Conservation (phyloP, 2,329 filamentous ascomycete genomes). For the Scorias spongiosa region DNA sequence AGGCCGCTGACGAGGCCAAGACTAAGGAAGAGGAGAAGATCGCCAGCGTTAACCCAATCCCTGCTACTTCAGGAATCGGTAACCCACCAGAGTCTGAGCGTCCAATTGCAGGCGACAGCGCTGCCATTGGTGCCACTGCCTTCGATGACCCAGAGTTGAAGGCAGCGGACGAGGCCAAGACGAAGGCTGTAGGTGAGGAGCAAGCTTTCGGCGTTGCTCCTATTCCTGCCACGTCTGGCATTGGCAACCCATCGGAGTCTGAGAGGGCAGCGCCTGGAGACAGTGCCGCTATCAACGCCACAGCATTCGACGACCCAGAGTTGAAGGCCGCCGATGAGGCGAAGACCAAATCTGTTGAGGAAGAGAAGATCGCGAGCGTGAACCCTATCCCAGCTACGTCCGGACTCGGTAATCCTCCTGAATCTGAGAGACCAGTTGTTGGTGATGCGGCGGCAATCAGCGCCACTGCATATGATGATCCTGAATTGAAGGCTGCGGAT, state of each 20-base stretch:
- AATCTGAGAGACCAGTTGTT: constrained; percentile 13
- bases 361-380: constrained; percentile 48
- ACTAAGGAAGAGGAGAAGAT: neutral
- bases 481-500: constrained; percentile 54
- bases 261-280: neutral
- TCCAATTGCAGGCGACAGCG: constrained; percentile 25
- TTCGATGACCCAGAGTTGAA: constrained; percentile 51
- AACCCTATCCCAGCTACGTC: constrained; percentile 44
- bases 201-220: constrained; percentile 45
- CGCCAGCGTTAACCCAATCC: neutral
- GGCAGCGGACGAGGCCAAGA: constrained; percentile 4
- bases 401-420: constrained; percentile 51
- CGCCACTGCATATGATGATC: constrained; percentile 56
- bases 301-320: constrained; percentile 9
- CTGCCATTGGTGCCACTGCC: constrained; percentile 52
- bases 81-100: neutral
- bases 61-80: constrained; percentile 18
- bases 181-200: constrained; percentile 10
- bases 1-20: constrained; percentile 49
- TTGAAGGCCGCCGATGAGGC: constrained; percentile 13
- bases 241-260: constrained; percentile 48
- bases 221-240: constrained; percentile 41
- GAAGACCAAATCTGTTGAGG: constrained; percentile 36
- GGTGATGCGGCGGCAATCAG: constrained; percentile 50
- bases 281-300: neutral